These are phyloP conservation scores for Phytopythium boreale DNA, from an alignment of 352 stramenopile species.

Conservation along the genomic window DNA sequence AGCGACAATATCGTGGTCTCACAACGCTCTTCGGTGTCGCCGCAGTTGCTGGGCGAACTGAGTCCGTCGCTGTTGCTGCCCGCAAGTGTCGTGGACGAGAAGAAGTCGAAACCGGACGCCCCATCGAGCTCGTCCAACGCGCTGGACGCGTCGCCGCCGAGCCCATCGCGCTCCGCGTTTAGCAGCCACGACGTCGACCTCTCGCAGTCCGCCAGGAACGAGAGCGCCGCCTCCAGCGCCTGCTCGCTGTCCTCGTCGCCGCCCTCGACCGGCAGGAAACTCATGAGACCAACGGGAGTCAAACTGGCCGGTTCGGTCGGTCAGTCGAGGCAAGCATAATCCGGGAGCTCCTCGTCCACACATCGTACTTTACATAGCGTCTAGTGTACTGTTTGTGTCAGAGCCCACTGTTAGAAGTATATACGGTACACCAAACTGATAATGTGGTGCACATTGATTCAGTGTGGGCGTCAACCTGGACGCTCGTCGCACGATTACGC, in stretches of 20 bases:
- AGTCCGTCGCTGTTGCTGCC: background rate
- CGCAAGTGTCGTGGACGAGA: background rate
- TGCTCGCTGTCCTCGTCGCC: constrained; percentile 11
- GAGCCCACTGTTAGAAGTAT: no score
- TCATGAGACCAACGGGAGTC: background rate
- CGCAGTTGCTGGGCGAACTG: background rate
- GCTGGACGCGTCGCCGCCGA: no score
- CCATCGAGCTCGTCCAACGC: constrained; percentile 1
- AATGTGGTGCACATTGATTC: background rate
- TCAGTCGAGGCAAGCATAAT: background rate
- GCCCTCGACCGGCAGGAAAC: constrained; percentile 13
- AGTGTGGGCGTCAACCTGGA: background rate
- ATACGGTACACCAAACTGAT: background rate
- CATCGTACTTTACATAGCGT: background rate
- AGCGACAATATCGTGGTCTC: background rate
- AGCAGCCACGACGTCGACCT: constrained; percentile 28
- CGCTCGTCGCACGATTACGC: background rate
- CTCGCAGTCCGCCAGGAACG: constrained; percentile 40
- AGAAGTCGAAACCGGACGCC: background rate
- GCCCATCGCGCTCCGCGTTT: constrained; percentile 11
- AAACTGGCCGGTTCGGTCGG: no score
- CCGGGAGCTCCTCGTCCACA: background rate
- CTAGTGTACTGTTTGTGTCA: background rate
- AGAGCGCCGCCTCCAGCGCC: constrained; percentile 35
- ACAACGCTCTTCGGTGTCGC: background rate